Base-by-base conservation (phyloP, 805 yeast genomes). In the Starmera amethionina region DNA sequence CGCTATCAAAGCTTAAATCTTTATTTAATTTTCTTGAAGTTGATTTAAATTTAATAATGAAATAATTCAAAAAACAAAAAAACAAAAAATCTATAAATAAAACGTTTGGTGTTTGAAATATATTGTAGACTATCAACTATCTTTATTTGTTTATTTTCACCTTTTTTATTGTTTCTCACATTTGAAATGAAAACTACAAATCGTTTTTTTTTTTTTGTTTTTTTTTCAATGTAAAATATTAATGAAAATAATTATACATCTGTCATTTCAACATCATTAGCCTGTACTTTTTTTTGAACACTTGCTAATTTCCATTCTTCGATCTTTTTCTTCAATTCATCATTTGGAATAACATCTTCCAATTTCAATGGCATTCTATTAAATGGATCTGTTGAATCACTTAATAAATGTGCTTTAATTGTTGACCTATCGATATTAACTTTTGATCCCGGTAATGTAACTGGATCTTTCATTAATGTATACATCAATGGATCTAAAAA, bases 381-480 rank as follows among this genome's bases (percentile, higher is more conserved):
- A 66, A 93, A 93, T 15, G 99, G 99, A 65, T 93, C 99, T 0
- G 96, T 93, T 1, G 95, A 77, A 63, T 93, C 97, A 64, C 90
- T 86, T 59, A 93, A 72, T 43, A 93, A 67, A 67, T 93, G 98
- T 4, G 96, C 85, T 56, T 88, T 90, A 51, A 93, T 84, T 3
- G 97, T 93, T 31, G 93, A 73, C 56, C 94, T 70, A 59, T 93
- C 99, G 51, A 93, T 86, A 37, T 79, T 77, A 15, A 89, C 76
- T 47, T 77, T 82, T 1, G 96, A 86, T 8, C 84, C 70, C 8
- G 99, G 99, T 51, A 93, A 70, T n/a, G 74, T 81, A 5, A 93
- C 98, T 0, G 99, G 99, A 58, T 93, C 95, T 50, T 79, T 83
- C 98, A 93, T 93, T 37, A 93, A 58, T 1, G 96, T 85, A 60